Conservation (phyloP, 164 flowering plant genomes). For the Aristolochia fimbriata region DNA sequence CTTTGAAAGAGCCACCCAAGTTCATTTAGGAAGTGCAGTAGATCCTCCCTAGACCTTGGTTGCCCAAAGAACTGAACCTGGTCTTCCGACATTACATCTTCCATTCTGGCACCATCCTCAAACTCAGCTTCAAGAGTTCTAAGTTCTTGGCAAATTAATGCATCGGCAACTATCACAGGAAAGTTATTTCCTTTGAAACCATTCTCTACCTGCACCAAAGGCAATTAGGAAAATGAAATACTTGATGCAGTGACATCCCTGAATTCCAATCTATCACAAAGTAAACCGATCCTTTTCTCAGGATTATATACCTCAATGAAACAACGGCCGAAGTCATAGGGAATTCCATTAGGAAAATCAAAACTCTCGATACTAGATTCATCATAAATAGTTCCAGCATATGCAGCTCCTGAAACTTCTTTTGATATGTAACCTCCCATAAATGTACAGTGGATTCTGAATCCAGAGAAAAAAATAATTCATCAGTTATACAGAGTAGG, state of each 20-base stretch:
- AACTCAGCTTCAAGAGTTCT: slow-evolving; percentile 63
- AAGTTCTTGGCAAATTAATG: slow-evolving; percentile 59
- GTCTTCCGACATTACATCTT: slow-evolving; percentile 26
- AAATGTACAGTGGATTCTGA: slow-evolving; percentile 71
- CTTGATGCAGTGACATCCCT: neutral
- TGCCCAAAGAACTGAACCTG: slow-evolving; percentile 19
- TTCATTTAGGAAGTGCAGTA: slow-evolving; percentile 73
- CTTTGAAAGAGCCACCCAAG: slow-evolving; percentile 93
- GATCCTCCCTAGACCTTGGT: slow-evolving; percentile 52
- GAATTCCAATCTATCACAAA: neutral
- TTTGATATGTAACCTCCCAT: slow-evolving; percentile 52
- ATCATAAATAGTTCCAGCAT: slow-evolving; percentile 30
- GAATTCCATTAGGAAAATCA: slow-evolving; percentile 30
- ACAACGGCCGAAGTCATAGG: slow-evolving; percentile 53
- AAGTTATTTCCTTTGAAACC: slow-evolving; percentile 74
- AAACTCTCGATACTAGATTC: slow-evolving; percentile 37
- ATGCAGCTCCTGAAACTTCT: slow-evolving; percentile 29
- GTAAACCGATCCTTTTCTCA: no score
- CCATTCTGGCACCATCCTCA: slow-evolving; percentile 21
- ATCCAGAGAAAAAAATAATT: slow-evolving; percentile 6
- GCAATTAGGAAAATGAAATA: neutral
- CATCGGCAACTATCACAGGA: slow-evolving; percentile 78
- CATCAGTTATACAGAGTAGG: neutral
- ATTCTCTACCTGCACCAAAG: slow-evolving; percentile 62
- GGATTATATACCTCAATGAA: slow-evolving; percentile 64